phyloP scores from a whole-genome alignment of 345 rosid genomes.

The Eucalyptus erythrocorys region DNA sequence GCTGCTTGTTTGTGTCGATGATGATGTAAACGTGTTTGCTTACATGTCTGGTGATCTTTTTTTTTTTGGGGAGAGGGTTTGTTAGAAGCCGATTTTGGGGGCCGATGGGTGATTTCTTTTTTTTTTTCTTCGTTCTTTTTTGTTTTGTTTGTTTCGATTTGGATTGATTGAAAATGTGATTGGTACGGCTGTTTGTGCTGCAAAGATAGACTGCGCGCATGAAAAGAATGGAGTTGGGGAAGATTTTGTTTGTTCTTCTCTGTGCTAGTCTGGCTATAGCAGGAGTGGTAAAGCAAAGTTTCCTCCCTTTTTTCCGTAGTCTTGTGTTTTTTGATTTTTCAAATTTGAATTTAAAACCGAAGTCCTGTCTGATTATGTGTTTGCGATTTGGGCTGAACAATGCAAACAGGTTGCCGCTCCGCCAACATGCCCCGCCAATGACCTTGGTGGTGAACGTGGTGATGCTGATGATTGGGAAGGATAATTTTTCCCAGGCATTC shows the following conservation, averaged over 20 bases:
- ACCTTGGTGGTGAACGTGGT: constrained; percentile 37
- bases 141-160: neutral
- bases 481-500: constrained; percentile 78
- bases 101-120: neutral
- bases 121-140: neutral
- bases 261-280: neutral
- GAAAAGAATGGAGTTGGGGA: neutral
- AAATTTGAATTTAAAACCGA: neutral
- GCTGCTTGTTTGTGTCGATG: neutral
- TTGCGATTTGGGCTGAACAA: neutral
- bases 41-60: neutral
- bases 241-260: neutral
- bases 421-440: constrained; percentile 62
- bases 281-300: neutral
- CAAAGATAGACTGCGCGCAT: neutral
- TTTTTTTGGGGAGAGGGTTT: neutral
- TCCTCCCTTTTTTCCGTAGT: neutral
- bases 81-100: neutral
- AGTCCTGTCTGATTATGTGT: neutral
- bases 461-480: constrained; percentile 72
- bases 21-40: neutral
- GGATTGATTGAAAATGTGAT: neutral
- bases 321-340: neutral
- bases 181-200: neutral
- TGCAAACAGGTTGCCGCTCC: constrained; percentile 39